Conservation (phyloP, 2,329 filamentous ascomycete genomes). For the Botrytis aclada region DNA sequence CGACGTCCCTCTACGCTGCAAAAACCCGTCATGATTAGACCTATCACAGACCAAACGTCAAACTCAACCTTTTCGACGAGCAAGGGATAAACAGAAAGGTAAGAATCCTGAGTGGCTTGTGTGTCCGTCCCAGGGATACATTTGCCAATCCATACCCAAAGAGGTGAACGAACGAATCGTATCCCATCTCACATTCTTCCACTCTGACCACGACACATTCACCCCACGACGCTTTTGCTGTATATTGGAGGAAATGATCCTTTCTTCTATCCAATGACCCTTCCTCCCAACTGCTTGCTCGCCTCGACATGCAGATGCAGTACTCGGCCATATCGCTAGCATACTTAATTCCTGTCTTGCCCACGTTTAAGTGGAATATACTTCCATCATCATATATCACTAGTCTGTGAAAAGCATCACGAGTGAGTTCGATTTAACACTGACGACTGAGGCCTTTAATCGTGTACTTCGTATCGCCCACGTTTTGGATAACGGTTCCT, state of each 20-base stretch:
- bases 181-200: slow-evolving; percentile 1
- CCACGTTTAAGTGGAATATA: neutral
- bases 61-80: neutral
- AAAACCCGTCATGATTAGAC: neutral
- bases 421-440: neutral
- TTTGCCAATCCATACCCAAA: slow-evolving; percentile 1
- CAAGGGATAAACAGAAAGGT: neutral
- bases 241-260: slow-evolving; percentile 9
- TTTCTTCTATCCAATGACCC: neutral
- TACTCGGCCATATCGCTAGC: neutral
- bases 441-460: neutral
- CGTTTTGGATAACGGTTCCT: neutral
- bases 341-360: neutral
- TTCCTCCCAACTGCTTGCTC: neutral
- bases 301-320: neutral
- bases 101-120: slow-evolving; percentile 13
- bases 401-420: neutral
- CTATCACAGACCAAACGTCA: neutral
- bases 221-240: neutral
- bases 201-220: neutral
- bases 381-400: slow-evolving; percentile 4
- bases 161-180: neutral
- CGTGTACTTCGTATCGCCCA: neutral
- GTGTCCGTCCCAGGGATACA: slow-evolving; percentile 2
- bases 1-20: neutral